Evolutionary conservation across 208 protist genomes (phyloP).

Genomic region (Naegleria lovaniensis): DNA sequence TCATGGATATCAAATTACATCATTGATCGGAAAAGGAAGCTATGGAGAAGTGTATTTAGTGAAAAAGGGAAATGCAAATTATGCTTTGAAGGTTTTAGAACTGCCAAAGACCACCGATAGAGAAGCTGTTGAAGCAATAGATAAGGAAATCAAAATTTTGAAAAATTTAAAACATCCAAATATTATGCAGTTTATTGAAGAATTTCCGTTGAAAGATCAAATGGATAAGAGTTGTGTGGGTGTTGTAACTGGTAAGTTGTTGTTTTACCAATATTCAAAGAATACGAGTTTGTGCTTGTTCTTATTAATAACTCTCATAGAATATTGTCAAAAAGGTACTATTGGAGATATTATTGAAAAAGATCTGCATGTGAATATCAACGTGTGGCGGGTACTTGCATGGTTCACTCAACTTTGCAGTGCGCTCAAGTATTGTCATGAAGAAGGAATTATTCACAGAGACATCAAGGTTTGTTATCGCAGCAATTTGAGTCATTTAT

Average conservation of each 20-base stretch:
- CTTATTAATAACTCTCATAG: not conserved
- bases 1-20: not conserved
- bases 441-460: not conserved
- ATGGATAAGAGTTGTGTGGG: not conserved
- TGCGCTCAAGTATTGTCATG: not conserved
- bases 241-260: not conserved
- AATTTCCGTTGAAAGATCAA: constrained; percentile 4
- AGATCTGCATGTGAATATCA: not conserved
- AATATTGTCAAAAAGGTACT: not conserved
- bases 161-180: not conserved
- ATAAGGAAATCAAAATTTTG: not conserved
- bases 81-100: not conserved
- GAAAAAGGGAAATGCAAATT: not conserved
- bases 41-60: not conserved
- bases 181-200: not conserved
- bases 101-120: not conserved
- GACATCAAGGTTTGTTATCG: constrained; percentile 6
- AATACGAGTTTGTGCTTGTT: too few relatives aligned
- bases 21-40: not conserved
- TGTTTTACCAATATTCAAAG: too few relatives aligned
- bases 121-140: not conserved
- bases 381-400: not conserved
- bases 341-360: constrained; percentile 16
- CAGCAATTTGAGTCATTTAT: too few relatives aligned
- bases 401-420: not conserved